phyloP scores from a whole-genome alignment of 306 rosid genomes.

The Quercus glauca region DNA sequence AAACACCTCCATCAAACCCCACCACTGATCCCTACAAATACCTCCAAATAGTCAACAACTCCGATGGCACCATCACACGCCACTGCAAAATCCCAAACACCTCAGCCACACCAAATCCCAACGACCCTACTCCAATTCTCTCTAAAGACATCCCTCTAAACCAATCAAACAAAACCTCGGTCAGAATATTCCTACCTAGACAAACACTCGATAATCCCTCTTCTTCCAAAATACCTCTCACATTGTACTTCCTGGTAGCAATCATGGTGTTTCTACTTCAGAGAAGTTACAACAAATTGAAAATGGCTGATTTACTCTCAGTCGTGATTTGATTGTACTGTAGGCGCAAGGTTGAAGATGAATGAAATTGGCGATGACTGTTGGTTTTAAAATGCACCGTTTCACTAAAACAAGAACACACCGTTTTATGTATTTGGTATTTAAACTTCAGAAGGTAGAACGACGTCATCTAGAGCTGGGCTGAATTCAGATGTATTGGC shows the following conservation, averaged over 20 bases:
- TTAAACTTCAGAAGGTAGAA: too few relatives aligned
- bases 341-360: too few relatives aligned
- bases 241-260: conserved; percentile 47
- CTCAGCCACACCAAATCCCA: conserved; percentile 33
- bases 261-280: conserved; percentile 29
- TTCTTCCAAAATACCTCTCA: conserved; percentile 32
- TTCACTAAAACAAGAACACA: too few relatives aligned
- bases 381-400: too few relatives aligned
- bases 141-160: conserved; percentile 38
- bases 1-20: neutral
- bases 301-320: conserved; percentile 22
- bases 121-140: conserved; percentile 23
- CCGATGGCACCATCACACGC: conserved; percentile 42
- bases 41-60: conserved; percentile 31
- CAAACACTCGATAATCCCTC: conserved; percentile 12
- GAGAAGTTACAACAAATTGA: too few relatives aligned
- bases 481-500: too few relatives aligned
- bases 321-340: too few relatives aligned
- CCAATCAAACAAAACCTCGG: conserved; percentile 38
- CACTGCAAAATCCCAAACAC: conserved; percentile 10
- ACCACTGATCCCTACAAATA: conserved; percentile 32
- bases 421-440: too few relatives aligned
- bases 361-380: too few relatives aligned
- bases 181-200: conserved; percentile 40
- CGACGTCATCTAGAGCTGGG: too few relatives aligned